Evolutionary conservation across 129 eudicot species (phyloP).

Genomic region (Logfia minima): DNA sequence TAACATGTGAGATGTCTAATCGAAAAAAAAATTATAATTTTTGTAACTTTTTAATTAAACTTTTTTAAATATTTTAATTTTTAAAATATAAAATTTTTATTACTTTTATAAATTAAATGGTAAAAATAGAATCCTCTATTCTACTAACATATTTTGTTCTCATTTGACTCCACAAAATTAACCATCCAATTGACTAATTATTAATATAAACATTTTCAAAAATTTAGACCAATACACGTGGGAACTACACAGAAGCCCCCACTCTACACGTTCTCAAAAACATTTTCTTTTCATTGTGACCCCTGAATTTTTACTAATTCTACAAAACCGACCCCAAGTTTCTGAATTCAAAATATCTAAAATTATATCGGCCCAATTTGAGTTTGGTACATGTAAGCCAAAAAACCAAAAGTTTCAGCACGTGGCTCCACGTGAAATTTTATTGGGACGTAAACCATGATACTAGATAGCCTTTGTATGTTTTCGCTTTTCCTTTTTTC

Average conservation of each 20-base stretch:
- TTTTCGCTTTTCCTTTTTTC: no score
- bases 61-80: no score
- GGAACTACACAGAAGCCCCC: constrained; percentile 16
- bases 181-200: no score
- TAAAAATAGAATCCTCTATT: no score
- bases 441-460: constrained; percentile 3
- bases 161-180: no score
- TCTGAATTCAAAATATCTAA: background rate
- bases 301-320: background rate
- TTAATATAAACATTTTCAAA: background rate
- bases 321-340: background rate
- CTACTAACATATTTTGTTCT: no score
- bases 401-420: background rate
- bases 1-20: no score
- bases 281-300: background rate
- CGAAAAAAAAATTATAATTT: no score
- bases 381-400: background rate
- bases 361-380: background rate
- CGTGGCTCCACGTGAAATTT: constrained; percentile 26
- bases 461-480: background rate
- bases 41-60: no score
- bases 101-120: no score
- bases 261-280: constrained; percentile 10
- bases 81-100: no score
- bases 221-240: constrained; percentile 11